Conservation (phyloP, 257 asterid species). For the Forsythia suspensa region DNA sequence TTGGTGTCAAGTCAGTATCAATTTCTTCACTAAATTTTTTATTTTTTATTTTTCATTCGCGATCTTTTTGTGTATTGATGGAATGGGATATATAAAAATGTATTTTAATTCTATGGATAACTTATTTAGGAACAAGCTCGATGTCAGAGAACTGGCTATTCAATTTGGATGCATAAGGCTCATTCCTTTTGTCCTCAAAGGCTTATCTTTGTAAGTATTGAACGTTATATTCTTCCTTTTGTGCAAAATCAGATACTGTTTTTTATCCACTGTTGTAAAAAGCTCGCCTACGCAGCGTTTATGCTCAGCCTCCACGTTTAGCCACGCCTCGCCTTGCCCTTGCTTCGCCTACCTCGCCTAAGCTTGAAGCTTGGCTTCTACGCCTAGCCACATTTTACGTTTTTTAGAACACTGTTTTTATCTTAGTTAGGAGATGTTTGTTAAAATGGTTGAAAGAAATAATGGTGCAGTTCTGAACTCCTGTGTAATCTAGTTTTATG, state of each 20-base stretch:
- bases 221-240: neutral
- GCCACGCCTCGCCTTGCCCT: too few relatives aligned
- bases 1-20: conserved; percentile 74
- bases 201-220: conserved; percentile 65
- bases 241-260: neutral
- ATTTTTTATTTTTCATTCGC: neutral
- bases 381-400: too few relatives aligned
- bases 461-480: neutral
- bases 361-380: too few relatives aligned
- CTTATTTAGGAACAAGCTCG: conserved; percentile 70
- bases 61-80: neutral
- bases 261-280: too few relatives aligned
- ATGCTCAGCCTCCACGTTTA: too few relatives aligned
- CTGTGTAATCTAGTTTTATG: neutral
- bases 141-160: conserved; percentile 82
- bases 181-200: conserved; percentile 73
- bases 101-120: neutral
- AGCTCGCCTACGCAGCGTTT: too few relatives aligned
- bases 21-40: neutral
- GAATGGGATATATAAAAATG: neutral
- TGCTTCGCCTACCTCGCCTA: too few relatives aligned
- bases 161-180: conserved; percentile 92
- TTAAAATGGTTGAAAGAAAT: neutral
- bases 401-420: too few relatives aligned
- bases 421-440: neutral